These are phyloP conservation scores for Lachancea sp. DNA, from an alignment of 805 yeast species.

Conservation along the genomic window DNA sequence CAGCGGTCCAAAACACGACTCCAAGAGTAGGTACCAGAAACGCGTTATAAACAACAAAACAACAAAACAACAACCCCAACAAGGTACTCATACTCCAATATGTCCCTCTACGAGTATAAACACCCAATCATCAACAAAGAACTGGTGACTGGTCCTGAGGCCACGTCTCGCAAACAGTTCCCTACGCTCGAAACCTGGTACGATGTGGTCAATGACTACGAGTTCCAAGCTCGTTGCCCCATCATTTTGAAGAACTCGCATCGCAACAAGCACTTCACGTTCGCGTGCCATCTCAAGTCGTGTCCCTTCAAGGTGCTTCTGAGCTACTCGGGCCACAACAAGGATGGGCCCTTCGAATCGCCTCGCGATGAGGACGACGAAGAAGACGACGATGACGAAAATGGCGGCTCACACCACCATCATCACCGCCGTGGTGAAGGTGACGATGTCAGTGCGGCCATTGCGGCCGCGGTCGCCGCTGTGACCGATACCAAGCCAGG, in stretches of 20 bases:
- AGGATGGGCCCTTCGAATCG: slow-evolving; percentile 10
- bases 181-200: slow-evolving; percentile 30
- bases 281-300: slow-evolving; percentile 32
- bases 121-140: slow-evolving; percentile 32
- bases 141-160: slow-evolving; percentile 24
- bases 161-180: slow-evolving; percentile 22
- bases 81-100: neutral
- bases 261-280: slow-evolving; percentile 32
- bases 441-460: slow-evolving; percentile 31
- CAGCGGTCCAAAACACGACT: too few species aligned
- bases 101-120: slow-evolving; percentile 31
- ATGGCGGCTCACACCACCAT: neutral
- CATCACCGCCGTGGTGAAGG: slow-evolving; percentile 4
- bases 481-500: slow-evolving; percentile 21
- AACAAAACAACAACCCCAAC: slow-evolving; percentile 1
- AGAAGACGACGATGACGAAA: slow-evolving; percentile 2
- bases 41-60: too few species aligned
- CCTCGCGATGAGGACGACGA: neutral
- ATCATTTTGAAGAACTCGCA: slow-evolving; percentile 33
- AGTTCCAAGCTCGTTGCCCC: slow-evolving; percentile 33
- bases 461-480: slow-evolving; percentile 34
- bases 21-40: too few species aligned
- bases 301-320: slow-evolving; percentile 31
- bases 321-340: slow-evolving; percentile 27
- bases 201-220: slow-evolving; percentile 32